These are phyloP conservation scores for Podosphaera fusca DNA, from an alignment of 2,329 filamentous ascomycete genomes.

Conservation along the genomic window DNA sequence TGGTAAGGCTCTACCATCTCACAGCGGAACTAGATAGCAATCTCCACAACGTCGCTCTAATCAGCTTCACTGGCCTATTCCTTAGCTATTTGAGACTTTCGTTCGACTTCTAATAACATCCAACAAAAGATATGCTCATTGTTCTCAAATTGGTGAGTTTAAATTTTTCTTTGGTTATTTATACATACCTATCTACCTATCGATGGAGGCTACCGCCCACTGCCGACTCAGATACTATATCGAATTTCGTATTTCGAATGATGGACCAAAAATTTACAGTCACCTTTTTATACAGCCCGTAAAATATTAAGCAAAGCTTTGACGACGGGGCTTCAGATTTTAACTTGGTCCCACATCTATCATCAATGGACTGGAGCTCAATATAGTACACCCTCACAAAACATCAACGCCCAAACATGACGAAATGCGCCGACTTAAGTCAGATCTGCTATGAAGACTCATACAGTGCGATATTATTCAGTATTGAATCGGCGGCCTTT, in stretches of 20 bases:
- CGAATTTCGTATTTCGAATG: neutral
- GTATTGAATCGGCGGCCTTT: constrained; percentile 9
- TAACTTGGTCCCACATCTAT: constrained; percentile 2
- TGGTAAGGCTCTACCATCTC: constrained; percentile 1
- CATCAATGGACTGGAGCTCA: constrained; percentile 10
- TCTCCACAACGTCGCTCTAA: neutral
- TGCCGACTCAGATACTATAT: neutral
- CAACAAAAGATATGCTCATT: neutral
- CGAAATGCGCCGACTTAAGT: constrained; percentile 14
- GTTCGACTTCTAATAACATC: neutral
- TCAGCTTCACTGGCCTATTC: neutral
- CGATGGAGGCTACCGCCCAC: neutral
- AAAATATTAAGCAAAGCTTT: neutral
- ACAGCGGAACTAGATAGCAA: neutral
- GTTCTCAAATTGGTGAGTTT: neutral
- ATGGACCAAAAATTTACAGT: neutral
- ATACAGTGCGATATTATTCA: constrained; percentile 4
- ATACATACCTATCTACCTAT: neutral
- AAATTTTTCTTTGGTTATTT: neutral
- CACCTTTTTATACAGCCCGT: neutral
- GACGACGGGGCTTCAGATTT: constrained; percentile 3
- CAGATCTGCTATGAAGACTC: constrained; percentile 3
- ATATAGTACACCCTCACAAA: constrained; percentile 10
- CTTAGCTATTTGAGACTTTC: neutral
- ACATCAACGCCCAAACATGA: constrained; percentile 7